Conservation (phyloP, 2,329 filamentous ascomycete genomes). For the Neopestalotiopsis sp. region DNA sequence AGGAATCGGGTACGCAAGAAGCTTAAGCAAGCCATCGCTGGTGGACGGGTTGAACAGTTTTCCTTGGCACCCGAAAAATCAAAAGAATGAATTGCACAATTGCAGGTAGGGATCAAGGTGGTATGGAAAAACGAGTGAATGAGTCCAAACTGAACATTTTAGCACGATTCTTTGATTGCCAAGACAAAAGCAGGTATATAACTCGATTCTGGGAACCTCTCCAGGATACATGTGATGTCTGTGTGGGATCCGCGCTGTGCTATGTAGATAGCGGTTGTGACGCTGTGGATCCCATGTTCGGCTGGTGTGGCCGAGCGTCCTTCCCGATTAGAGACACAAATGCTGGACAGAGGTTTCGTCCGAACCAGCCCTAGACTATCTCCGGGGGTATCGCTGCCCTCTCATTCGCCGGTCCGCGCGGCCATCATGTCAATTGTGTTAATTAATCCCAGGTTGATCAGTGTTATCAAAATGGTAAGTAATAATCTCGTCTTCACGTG, state of each 20-base stretch:
- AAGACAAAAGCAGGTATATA: slow-evolving; percentile 2
- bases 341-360: neutral
- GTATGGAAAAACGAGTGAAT: neutral
- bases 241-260: neutral
- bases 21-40: neutral
- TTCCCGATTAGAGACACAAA: neutral
- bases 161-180: neutral
- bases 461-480: neutral
- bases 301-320: neutral
- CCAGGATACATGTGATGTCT: neutral
- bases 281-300: neutral
- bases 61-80: neutral
- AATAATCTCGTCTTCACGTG: neutral
- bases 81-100: too few species aligned
- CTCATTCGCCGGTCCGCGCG: neutral
- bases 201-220: neutral
- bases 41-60: neutral
- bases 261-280: neutral
- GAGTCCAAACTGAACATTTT: neutral
- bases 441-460: neutral
- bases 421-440: neutral
- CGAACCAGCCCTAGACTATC: neutral
- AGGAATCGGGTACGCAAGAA: neutral
- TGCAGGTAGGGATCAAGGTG: too few species aligned
- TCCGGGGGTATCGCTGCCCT: neutral